Evolutionary conservation across 495 filamentous ascomycete species (phyloP).

Genomic region (Penicillium herquei): DNA sequence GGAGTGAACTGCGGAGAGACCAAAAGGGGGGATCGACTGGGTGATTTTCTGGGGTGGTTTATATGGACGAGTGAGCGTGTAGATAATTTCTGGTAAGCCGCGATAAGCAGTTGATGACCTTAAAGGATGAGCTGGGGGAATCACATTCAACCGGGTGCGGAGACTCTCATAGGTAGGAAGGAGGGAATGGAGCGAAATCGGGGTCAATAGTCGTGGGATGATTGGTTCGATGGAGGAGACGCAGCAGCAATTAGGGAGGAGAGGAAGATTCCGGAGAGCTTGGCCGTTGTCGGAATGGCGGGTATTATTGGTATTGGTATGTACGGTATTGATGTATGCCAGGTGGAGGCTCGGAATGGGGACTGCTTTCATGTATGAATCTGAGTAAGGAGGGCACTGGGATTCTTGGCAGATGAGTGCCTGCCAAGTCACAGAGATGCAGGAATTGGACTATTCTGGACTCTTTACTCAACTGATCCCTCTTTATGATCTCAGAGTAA

Average conservation of each 20-base stretch:
- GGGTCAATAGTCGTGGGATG: constrained; percentile 12
- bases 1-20: neutral
- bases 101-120: constrained; percentile 31
- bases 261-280: constrained; percentile 20
- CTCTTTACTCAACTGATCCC: too few relatives aligned
- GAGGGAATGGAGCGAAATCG: constrained; percentile 27
- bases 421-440: neutral
- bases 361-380: neutral
- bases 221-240: neutral
- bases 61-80: constrained; percentile 6
- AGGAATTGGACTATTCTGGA: neutral
- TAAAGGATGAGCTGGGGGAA: constrained; percentile 30
- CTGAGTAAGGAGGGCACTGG: neutral
- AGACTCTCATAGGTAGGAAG: constrained; percentile 14
- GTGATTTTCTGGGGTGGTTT: constrained; percentile 4
- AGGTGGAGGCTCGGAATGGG: neutral
- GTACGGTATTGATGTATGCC: neutral
- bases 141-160: constrained; percentile 10
- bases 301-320: constrained; percentile 2
- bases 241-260: neutral
- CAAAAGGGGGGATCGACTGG: neutral
- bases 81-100: constrained; percentile 10
- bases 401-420: neutral
- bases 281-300: constrained; percentile 40
- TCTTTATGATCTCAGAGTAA: too few relatives aligned